phyloP scores from a whole-genome alignment of 768 basidiomycete genomes.

The Lactarius deliciosus region DNA sequence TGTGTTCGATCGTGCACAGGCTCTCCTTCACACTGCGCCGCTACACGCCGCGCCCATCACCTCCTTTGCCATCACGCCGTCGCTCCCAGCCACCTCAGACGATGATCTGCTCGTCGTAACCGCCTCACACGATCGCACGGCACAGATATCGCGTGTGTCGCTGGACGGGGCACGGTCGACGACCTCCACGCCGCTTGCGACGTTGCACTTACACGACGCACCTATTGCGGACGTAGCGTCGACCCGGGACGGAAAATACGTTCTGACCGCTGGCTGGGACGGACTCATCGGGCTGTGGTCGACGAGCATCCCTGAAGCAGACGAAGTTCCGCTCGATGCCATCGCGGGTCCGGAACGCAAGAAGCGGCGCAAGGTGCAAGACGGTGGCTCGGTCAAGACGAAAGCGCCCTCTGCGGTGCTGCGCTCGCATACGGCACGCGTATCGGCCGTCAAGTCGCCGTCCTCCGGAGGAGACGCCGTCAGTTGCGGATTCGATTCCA shows the following conservation, averaged over 20 bases:
- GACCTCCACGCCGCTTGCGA: constrained; percentile 47
- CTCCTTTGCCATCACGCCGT: constrained; percentile 56
- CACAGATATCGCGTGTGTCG: constrained; percentile 48
- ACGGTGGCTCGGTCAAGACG: constrained; percentile 36
- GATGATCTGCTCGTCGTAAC: constrained; percentile 53
- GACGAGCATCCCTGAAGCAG: constrained; percentile 54
- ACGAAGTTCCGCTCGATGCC: constrained; percentile 58
- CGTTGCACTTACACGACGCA: constrained; percentile 79
- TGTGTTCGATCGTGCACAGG: constrained; percentile 69
- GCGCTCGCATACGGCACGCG: constrained; percentile 79
- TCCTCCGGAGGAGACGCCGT: constrained; percentile 48
- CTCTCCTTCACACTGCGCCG: constrained; percentile 47
- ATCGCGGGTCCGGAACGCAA: constrained; percentile 43
- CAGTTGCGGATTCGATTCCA: constrained; percentile 89
- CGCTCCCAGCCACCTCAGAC: constrained; percentile 31
- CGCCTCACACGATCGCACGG: constrained; percentile 79
- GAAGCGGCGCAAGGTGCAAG: constrained; percentile 52
- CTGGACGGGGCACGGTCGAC: constrained; percentile 17
- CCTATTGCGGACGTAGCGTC: constrained; percentile 72
- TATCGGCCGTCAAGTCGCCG: constrained; percentile 68
- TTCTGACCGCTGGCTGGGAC: constrained; percentile 90
- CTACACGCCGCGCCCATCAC: constrained; percentile 69
- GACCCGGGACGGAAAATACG: constrained; percentile 52
- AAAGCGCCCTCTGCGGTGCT: constrained; percentile 74
- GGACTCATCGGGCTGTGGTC: constrained; percentile 81